Evolutionary conservation across 2,329 filamentous ascomycete genomes (phyloP), one percentile per base, ranked within the genome.

Genomic region (Aspergillus melleus): DNA sequence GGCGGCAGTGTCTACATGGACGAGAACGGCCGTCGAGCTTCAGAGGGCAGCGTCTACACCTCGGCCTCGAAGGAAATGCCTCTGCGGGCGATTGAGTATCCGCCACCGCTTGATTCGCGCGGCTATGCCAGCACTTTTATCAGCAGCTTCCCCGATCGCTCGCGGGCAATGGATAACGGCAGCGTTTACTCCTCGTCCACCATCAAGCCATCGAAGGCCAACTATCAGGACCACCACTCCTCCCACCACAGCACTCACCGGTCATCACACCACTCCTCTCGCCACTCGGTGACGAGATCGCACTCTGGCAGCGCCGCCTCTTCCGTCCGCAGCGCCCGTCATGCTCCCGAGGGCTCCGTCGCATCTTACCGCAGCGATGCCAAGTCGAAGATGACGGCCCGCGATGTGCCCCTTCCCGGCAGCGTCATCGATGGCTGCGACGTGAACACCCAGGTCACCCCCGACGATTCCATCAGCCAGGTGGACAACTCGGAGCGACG

Each of bases 391-490:
- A 30, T 65, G 49, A 66, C 66, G 5, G 68, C 71, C 1, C 64
- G 68, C 24, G 52, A 74, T 26, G 60, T 75, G 12, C 71, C 72
- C 6, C 65, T 76, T 4, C 73, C 73, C 0, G 70, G 73, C 26
- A 76, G 71, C 55, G 67, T 72, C 19, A 58, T 67, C 8, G 73
- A 72, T 9, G 64, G 55, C 55, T 44, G 72, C 12, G 73, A 76
- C 36, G 70, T 74, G 11, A 72, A 79, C 54, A 77, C 76, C 14
- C 87, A 92, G 19, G 80, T 99, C 65, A 90, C 88, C 0, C 88
- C 91, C 9, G 84, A 90, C 57, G 93, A 97, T 75, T 96, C 92
- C 0, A 86, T 92, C 61, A 87, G 88, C 65, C 90, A 92, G 52
- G 82, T 93, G 26, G 74, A 70, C n/a, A 63, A 66, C 12, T 63